Evolutionary conservation across 352 stramenopile species (phyloP), one percentile per base, ranked within the genome.

Genomic region (Thraustochytrium sp.): DNA sequence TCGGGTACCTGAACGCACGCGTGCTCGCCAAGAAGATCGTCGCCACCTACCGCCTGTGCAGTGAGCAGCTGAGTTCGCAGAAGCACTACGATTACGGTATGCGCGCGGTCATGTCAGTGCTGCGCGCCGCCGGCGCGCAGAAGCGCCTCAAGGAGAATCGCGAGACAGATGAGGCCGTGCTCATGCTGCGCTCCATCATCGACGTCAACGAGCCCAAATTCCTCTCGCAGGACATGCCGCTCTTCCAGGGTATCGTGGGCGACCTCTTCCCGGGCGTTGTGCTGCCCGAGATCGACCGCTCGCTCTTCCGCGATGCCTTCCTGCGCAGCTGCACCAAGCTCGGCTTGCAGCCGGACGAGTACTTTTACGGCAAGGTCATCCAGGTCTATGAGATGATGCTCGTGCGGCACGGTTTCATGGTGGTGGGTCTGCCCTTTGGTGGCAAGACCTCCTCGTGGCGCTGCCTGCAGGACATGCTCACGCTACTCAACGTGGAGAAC

Each of bases 151-250:
- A 78, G 34, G 65, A 55, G 38, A 85, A 84, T n/a, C 74, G 56
- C 21, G 90, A 98, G 34, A 94, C 97, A 86, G 89, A 94, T 40
- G 95, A 98, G 84, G 93, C 97, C 48, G 91, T 97, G 2, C 86
- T 98, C 13, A 86, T 97, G n/a, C 84, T 98, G 23, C 89, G 94
- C 9, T 93, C 94, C 2, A 91, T 98, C 48, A 95, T 97, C 76
- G 95, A 98, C 76, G 94, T 98, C 8, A 98, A 98, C 82, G 86
- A 97, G 40, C 93, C 94, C 0, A 98, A 98, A 77, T 98, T 98
- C 85, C 82, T 98, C 16, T 92, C 90, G 1, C 94, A 96, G 54
- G 95, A 98, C 86, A 96, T 98, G 53, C 93, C 93, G 29, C 87
- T 98, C 5, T 98, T 98, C 85, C 95, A 96, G 54, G 94, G 94